Evolutionary conservation across 257 asterid genomes (phyloP).

Genomic region (Solanum peruvianum): DNA sequence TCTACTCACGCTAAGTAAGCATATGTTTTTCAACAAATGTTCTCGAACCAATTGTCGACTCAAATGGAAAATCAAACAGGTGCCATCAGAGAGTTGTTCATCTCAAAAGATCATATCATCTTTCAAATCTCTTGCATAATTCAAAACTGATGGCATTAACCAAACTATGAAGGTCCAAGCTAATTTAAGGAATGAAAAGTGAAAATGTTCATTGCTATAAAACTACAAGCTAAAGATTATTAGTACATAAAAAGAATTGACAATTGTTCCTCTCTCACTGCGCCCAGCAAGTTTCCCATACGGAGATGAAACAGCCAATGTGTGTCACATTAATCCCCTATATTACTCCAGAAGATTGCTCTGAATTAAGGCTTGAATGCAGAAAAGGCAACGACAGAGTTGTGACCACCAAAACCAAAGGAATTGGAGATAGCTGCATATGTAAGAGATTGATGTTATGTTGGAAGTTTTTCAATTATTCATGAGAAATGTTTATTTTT

Average conservation of each 20-base stretch:
- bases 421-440: conserved; percentile 76
- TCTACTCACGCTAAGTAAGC: background rate
- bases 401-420: conserved; percentile 82
- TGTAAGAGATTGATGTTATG: background rate
- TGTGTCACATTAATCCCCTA: background rate
- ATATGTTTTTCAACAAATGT: background rate
- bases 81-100: background rate
- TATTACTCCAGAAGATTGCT: background rate
- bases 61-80: background rate
- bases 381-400: conserved; percentile 62
- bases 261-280: background rate
- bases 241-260: conserved; percentile 3
- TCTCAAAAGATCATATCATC: background rate
- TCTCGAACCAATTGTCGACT: background rate
- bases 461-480: background rate
- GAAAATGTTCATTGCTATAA: background rate
- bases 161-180: conserved; percentile 4
- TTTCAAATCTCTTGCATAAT: background rate
- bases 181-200: background rate
- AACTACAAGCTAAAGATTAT: conserved; percentile 5
- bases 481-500: background rate
- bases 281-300: background rate
- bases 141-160: background rate
- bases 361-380: conserved; percentile 62
- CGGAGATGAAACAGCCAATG: background rate